These are phyloP conservation scores for Quercus wislizeni DNA, from an alignment of 306 rosid genomes.

Conservation along the genomic window DNA sequence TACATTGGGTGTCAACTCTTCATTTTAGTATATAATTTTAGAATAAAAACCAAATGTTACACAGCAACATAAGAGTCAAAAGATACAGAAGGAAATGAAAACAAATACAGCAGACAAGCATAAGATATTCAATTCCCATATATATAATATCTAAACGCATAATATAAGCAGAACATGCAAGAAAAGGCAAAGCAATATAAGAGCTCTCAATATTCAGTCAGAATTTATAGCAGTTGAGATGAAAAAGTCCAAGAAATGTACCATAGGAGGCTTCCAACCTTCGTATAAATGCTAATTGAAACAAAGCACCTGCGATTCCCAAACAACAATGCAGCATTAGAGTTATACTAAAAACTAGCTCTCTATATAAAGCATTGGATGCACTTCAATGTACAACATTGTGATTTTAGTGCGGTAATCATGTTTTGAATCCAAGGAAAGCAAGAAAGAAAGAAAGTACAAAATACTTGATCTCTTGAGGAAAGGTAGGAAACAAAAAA, in stretches of 20 bases:
- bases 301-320: slow-evolving; percentile 74
- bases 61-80: background rate
- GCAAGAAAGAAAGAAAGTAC: background rate
- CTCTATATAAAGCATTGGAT: background rate
- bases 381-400: background rate
- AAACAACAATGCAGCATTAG: background rate
- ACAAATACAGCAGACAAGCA: background rate
- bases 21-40: background rate
- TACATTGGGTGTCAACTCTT: background rate
- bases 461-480: background rate
- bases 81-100: background rate
- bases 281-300: slow-evolving; percentile 84
- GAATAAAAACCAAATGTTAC: background rate
- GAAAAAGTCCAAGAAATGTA: slow-evolving; percentile 27
- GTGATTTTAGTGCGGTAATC: background rate
- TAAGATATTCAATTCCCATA: background rate
- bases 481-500: background rate
- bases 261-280: slow-evolving; percentile 86
- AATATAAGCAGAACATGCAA: background rate
- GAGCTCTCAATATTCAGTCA: background rate
- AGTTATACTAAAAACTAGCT: background rate
- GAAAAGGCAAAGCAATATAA: background rate
- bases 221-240: background rate
- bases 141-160: background rate
- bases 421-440: background rate